Percentiles rank a stretch among this genome's conserved stretches.
These are phyloP conservation scores for Colletotrichum sojae DNA, from an alignment of 2,329 filamentous ascomycete genomes.

Conservation along the genomic window DNA sequence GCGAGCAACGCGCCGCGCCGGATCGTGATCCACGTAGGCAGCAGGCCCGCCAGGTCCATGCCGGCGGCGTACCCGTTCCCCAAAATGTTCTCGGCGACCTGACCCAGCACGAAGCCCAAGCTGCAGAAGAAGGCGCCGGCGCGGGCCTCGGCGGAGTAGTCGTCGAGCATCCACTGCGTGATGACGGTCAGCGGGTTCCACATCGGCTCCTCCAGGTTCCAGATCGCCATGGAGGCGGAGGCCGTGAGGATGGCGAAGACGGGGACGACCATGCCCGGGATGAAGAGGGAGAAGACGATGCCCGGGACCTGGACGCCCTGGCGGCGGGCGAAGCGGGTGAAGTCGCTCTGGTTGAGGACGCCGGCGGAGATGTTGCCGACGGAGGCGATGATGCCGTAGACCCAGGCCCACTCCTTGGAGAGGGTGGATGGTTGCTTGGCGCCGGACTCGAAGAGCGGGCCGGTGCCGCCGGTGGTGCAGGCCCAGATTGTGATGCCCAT, in stretches of 20 bases:
- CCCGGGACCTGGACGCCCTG: conserved; percentile 45
- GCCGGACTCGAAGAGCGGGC: conserved; percentile 56
- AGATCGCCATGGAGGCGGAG: conserved; percentile 47
- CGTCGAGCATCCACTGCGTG: conserved; percentile 47
- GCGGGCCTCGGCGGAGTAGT: conserved; percentile 45
- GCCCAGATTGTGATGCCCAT: conserved; percentile 64
- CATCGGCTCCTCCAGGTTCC: conserved; percentile 43
- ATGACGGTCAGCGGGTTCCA: conserved; percentile 48
- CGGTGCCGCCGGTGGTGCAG: conserved; percentile 57
- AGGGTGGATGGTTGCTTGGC: conserved; percentile 40
- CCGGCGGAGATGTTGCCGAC: conserved; percentile 48
- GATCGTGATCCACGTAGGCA: conserved; percentile 48
- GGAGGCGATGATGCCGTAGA: conserved; percentile 49
- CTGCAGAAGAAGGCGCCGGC: conserved; percentile 49
- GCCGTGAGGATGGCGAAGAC: conserved; percentile 46
- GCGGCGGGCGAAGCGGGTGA: conserved; percentile 46
- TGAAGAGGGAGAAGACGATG: conserved; percentile 46
- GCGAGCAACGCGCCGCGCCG: conserved; percentile 47
- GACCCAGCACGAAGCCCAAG: conserved; percentile 47
- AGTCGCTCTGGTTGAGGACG: conserved; percentile 49
- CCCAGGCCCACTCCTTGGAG: conserved; percentile 47
- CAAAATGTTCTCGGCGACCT: conserved; percentile 49
- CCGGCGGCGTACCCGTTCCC: conserved; percentile 49
- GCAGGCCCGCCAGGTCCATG: conserved; percentile 48
- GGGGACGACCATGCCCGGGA: conserved; percentile 48